Evolutionary conservation across 306 rosid genomes (phyloP).

Genomic region (Trifolium subterraneum): DNA sequence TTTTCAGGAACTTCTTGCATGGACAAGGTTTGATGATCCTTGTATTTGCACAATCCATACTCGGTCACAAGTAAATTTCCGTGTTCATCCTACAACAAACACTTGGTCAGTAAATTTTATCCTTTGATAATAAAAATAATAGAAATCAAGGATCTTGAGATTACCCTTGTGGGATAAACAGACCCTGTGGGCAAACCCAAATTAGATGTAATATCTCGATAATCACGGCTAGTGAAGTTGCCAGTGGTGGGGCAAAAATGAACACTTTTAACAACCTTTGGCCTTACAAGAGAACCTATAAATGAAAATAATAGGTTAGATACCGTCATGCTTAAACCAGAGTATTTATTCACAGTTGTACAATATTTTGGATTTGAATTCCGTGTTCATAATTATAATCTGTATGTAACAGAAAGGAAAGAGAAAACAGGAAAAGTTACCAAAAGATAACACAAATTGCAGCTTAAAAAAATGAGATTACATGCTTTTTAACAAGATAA

Average conservation of each 20-base stretch:
- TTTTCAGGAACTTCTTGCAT: conserved; percentile 99
- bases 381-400: conserved; percentile 3
- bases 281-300: conserved; percentile 94
- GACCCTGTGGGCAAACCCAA: conserved; percentile 95
- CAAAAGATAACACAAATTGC: conserved; percentile 5
- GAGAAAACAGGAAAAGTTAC: not conserved
- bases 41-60: conserved; percentile 91
- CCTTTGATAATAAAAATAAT: conserved; percentile 20
- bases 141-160: conserved; percentile 42
- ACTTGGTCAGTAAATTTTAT: conserved; percentile 18
- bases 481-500: conserved; percentile 9
- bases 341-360: not conserved
- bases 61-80: conserved; percentile 96
- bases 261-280: conserved; percentile 96
- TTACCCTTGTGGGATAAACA: conserved; percentile 99
- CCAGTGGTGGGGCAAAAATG: conserved; percentile 92
- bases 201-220: conserved; percentile 93
- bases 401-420: conserved; percentile 13
- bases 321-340: conserved; percentile 9
- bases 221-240: conserved; percentile 75
- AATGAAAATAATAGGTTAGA: conserved; percentile 43
- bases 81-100: conserved; percentile 70
- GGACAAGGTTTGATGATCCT: conserved; percentile 93
- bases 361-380: not conserved
- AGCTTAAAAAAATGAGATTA: conserved; percentile 4